Conservation (phyloP, 2,329 filamentous ascomycete species). For the Polytolypa hystricis region DNA sequence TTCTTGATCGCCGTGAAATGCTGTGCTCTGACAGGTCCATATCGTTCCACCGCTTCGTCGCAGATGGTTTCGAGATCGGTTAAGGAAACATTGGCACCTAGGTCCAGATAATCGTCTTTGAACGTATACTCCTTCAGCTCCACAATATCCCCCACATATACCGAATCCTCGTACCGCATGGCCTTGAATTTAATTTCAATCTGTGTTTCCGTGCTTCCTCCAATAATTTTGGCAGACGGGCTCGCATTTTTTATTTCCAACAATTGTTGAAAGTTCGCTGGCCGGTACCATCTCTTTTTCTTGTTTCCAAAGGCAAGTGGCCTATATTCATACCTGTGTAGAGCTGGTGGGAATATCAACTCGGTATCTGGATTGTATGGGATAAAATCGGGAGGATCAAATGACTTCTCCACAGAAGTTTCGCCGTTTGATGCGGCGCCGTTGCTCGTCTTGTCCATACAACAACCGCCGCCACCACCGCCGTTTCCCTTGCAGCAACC, state of each 20-base stretch:
- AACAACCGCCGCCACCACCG: slow-evolving; percentile 51
- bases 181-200: slow-evolving; percentile 99
- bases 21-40: slow-evolving; percentile 60
- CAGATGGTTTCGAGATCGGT: slow-evolving; percentile 86
- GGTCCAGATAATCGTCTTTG: slow-evolving; percentile 69
- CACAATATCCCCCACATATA: slow-evolving; percentile 86
- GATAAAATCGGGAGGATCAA: slow-evolving; percentile 83
- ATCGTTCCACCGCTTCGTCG: slow-evolving; percentile 65
- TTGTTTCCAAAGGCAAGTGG: slow-evolving; percentile 89
- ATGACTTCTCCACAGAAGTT: slow-evolving; percentile 41
- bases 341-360: slow-evolving; percentile 79
- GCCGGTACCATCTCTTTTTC: slow-evolving; percentile 84
- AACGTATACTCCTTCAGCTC: slow-evolving; percentile 76
- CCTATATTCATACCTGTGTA: slow-evolving; percentile 72
- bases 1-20: slow-evolving; percentile 87
- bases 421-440: slow-evolving; percentile 33
- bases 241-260: slow-evolving; percentile 81
- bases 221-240: slow-evolving; percentile 85
- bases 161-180: slow-evolving; percentile 76
- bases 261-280: slow-evolving; percentile 74
- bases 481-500: slow-evolving; percentile 62
- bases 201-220: slow-evolving; percentile 91
- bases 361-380: slow-evolving; percentile 90
- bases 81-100: slow-evolving; percentile 84
- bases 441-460: slow-evolving; percentile 47